Base-by-base conservation (phyloP, 768 basidiomycete species). In the Mycena metata region DNA sequence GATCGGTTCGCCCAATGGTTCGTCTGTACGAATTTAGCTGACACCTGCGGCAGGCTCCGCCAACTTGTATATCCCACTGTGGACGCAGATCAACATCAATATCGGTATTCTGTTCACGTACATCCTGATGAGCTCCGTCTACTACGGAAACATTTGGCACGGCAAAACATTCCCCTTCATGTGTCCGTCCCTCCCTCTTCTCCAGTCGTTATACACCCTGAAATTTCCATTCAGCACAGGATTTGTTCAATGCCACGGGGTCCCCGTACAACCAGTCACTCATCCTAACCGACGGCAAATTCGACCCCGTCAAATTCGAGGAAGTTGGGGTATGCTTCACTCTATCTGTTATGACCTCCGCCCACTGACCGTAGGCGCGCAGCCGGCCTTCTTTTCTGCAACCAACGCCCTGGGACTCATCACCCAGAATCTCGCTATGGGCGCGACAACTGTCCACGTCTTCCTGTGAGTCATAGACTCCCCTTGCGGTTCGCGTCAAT, bases 341-440 rank as follows among this genome's bases (percentile, higher is more conserved):
- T 56, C 61, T 63, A 54, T 54, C 26, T 63, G 51, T 63, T 39
- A 35, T 52, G 51, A 50, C 60, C 61, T 46, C 51, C 61, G 43
- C 61, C 51, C 51, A 52, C 51, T 63, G 61, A 55, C 41, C 19
- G 51, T 69, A 43, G 58, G 26, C 62, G 30, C 54, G 42, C 62
- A 70, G 60, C 80, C 79, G 39, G 79, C 80, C 16, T 81, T 71
- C 69, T 81, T 81, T 75, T 76, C 80, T n/a, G 74, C 77, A 8
- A 76, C 79, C 30, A 80, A 81, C 56, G 69, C 69, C 21, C 63
- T 73, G 45, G 63, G 64, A 33, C 65, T 67, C 30, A 70, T 70
- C 39, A 69, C 69, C 46, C 60, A 60, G 26, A 72, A 72, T 64
- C 69, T 72, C 35, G 71, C 71, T 33, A 72, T 72, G 64, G 71